Conservation (phyloP, 306 rosid species). For the Lathyrus oleraceus region DNA sequence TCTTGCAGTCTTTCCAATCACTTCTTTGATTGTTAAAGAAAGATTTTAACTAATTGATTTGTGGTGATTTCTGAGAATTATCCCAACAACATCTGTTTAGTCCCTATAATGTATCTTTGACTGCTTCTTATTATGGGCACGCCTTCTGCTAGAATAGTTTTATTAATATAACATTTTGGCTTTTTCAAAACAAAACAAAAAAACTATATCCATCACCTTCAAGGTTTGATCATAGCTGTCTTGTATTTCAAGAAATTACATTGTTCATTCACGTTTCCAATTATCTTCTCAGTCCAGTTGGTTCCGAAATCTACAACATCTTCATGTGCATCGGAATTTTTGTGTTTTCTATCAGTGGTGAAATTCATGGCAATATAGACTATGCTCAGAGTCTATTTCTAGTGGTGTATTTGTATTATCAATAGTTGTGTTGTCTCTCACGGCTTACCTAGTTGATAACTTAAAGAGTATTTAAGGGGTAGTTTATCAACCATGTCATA, state of each 20-base stretch:
- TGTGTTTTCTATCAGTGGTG: neutral
- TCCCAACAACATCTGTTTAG: too few relatives aligned
- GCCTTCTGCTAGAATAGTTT: too few relatives aligned
- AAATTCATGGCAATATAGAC: neutral
- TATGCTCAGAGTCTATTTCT: neutral
- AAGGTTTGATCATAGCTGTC: constrained; percentile 7
- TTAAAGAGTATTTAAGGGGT: neutral
- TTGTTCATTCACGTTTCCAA: neutral
- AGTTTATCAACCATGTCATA: neutral
- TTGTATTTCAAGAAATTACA: neutral
- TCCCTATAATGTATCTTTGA: too few relatives aligned
- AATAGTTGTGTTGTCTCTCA: neutral
- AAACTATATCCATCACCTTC: neutral
- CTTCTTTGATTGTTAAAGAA: too few relatives aligned
- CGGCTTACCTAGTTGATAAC: neutral
- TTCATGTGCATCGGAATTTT: neutral
- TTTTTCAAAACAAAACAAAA: too few relatives aligned
- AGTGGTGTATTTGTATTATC: neutral
- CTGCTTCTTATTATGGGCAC: too few relatives aligned
- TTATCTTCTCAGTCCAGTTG: neutral
- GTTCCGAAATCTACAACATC: neutral
- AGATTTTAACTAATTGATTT: too few relatives aligned
- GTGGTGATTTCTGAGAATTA: too few relatives aligned
- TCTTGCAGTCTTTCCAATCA: too few relatives aligned
- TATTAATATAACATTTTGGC: too few relatives aligned